phyloP scores from a whole-genome alignment of 129 eudicot species.

The Tagetes patula region DNA sequence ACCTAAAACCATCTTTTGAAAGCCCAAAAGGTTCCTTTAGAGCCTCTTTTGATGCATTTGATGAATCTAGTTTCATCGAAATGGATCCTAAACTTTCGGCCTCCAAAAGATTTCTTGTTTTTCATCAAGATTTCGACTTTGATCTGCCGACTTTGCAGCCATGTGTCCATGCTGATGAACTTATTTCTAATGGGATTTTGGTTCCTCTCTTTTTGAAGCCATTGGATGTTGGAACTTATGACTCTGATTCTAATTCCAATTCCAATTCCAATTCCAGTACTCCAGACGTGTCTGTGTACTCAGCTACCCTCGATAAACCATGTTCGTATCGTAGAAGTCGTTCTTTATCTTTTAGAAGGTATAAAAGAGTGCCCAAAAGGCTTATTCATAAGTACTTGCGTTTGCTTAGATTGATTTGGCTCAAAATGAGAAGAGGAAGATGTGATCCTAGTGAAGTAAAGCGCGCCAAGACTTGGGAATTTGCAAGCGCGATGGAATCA shows the following conservation, averaged over 20 bases:
- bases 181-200: conserved; percentile 63
- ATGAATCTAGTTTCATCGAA: conserved; percentile 78
- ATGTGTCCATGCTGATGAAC: conserved; percentile 74
- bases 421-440: conserved; percentile 42
- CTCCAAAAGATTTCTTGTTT: conserved; percentile 62
- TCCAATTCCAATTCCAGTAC: conserved; percentile 30
- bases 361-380: conserved; percentile 50
- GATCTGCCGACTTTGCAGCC: conserved; percentile 59
- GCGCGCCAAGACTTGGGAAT: conserved; percentile 30
- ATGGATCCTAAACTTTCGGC: conserved; percentile 84
- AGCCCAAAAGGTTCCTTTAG: conserved; percentile 61
- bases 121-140: conserved; percentile 57
- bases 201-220: conserved; percentile 44
- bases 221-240: conserved; percentile 15
- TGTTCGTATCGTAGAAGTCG: conserved; percentile 31
- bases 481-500: conserved; percentile 40
- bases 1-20: conserved; percentile 58
- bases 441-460: conserved; percentile 27
- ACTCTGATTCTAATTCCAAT: conserved; percentile 29
- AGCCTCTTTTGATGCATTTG: conserved; percentile 50
- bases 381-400: conserved; percentile 55
- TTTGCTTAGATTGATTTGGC: conserved; percentile 48
- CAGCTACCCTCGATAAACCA: conserved; percentile 27
- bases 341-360: conserved; percentile 53
- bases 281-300: conserved; percentile 20